phyloP scores from a whole-genome alignment of 2,329 filamentous ascomycete genomes.

The Trichophyton verrucosum region DNA sequence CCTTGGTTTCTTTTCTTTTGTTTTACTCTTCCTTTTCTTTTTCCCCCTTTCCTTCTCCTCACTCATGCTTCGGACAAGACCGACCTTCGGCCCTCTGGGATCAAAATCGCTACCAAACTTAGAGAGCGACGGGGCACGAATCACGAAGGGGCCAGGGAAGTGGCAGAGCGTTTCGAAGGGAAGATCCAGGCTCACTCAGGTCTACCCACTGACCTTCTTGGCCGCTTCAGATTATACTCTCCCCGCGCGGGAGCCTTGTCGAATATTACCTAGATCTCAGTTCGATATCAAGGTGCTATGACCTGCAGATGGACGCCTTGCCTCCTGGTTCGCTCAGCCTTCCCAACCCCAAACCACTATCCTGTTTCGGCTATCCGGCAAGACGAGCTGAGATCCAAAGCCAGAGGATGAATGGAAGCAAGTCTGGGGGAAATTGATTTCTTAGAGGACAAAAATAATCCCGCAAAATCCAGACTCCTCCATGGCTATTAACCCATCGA shows the following conservation, averaged over 20 bases:
- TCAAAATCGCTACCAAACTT: neutral
- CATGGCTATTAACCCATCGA: neutral
- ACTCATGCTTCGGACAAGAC: neutral
- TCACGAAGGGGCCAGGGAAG: neutral
- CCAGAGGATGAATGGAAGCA: neutral
- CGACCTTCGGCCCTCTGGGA: neutral
- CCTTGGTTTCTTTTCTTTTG: neutral
- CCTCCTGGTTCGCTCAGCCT: neutral
- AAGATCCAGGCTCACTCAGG: neutral
- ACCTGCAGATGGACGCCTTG: slow-evolving; percentile 1
- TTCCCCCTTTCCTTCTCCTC: neutral
- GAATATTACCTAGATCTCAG: neutral
- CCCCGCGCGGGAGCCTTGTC: neutral
- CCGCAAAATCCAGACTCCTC: neutral
- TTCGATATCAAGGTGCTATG: slow-evolving; percentile 1
- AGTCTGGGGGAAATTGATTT: neutral
- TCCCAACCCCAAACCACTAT: neutral
- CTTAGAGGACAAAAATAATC: neutral
- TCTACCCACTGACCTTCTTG: neutral
- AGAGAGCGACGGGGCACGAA: neutral
- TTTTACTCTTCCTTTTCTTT: neutral
- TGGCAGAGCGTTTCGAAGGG: neutral
- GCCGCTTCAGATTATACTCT: neutral
- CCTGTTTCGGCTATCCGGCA: neutral
- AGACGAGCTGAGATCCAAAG: neutral